These are phyloP conservation scores for Cyathus striatus DNA, from an alignment of 768 basidiomycete species.

Conservation along the genomic window DNA sequence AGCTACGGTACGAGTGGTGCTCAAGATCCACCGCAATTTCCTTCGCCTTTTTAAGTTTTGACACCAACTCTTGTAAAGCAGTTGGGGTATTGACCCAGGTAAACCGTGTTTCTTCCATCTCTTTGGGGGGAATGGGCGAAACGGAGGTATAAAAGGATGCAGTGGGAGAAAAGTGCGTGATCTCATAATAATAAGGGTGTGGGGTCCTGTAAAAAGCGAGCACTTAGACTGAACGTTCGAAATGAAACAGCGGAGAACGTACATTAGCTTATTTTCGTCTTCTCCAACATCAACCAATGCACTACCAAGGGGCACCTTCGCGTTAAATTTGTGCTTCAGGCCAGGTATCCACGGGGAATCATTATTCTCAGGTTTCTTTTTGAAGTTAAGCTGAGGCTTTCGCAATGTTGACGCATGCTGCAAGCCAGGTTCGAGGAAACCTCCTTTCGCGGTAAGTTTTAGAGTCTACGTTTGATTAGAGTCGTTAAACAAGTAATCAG, in stretches of 20 bases:
- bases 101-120: conserved; percentile 66
- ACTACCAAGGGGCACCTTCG: conserved; percentile 78
- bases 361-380: conserved; percentile 50
- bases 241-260: conserved; percentile 7
- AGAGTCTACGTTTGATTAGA: no score
- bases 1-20: conserved; percentile 86
- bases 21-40: conserved; percentile 95
- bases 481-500: no score
- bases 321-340: conserved; percentile 75
- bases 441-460: conserved; percentile 35
- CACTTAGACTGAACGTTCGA: neutral
- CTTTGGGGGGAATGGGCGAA: conserved; percentile 44
- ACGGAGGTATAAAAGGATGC: conserved; percentile 48
- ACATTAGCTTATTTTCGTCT: conserved; percentile 22
- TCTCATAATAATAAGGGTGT: conserved; percentile 88
- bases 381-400: conserved; percentile 83
- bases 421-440: conserved; percentile 51
- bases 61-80: conserved; percentile 58
- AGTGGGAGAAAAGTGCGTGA: conserved; percentile 69
- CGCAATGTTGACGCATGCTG: conserved; percentile 70
- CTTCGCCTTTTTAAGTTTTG: conserved; percentile 51
- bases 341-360: conserved; percentile 64
- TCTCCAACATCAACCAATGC: conserved; percentile 27
- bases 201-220: conserved; percentile 7
- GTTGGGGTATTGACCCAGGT: conserved; percentile 62